Percentiles rank a stretch among this genome's conserved stretches.
phyloP scores from a whole-genome alignment of 257 asterid genomes.

The Echites panduratus region DNA sequence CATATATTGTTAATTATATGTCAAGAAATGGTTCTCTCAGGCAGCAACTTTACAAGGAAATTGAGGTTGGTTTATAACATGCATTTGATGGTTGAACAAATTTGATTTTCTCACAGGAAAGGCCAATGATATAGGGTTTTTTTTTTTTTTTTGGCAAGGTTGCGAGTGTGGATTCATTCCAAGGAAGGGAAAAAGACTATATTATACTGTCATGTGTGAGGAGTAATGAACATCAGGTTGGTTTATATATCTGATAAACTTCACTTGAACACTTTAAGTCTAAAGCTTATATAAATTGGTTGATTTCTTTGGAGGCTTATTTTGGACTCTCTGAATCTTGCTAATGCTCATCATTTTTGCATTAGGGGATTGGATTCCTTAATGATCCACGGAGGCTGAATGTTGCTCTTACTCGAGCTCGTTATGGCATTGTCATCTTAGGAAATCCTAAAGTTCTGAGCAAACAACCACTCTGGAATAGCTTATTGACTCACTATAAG shows the following conservation, averaged over 20 bases:
- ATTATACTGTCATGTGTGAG: slow-evolving; percentile 94
- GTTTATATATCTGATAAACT: slow-evolving; percentile 5
- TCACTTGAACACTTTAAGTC: background rate
- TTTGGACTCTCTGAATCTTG: background rate
- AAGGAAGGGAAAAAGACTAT: slow-evolving; percentile 96
- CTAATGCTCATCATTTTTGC: slow-evolving; percentile 8
- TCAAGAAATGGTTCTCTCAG: slow-evolving; percentile 92
- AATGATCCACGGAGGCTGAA: slow-evolving; percentile 98
- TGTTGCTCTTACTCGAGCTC: slow-evolving; percentile 99
- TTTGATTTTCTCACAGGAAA: background rate
- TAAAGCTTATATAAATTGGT: background rate
- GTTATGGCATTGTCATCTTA: slow-evolving; percentile 90
- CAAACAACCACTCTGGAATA: slow-evolving; percentile 94
- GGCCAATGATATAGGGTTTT: slow-evolving; percentile 10
- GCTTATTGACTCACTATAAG: slow-evolving; percentile 91
- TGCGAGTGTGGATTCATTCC: slow-evolving; percentile 98
- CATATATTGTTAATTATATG: slow-evolving; percentile 95
- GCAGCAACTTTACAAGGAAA: slow-evolving; percentile 97
- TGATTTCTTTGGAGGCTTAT: background rate
- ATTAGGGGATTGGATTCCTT: slow-evolving; percentile 94
- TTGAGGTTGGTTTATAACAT: slow-evolving; percentile 52
- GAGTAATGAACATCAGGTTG: slow-evolving; percentile 98
- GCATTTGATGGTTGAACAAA: slow-evolving; percentile 1
- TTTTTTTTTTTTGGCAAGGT: slow-evolving; percentile 82
- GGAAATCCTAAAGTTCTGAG: slow-evolving; percentile 99